Base-by-base conservation (phyloP, 441 rosid species). In the Arabidopsis hybrid region DNA sequence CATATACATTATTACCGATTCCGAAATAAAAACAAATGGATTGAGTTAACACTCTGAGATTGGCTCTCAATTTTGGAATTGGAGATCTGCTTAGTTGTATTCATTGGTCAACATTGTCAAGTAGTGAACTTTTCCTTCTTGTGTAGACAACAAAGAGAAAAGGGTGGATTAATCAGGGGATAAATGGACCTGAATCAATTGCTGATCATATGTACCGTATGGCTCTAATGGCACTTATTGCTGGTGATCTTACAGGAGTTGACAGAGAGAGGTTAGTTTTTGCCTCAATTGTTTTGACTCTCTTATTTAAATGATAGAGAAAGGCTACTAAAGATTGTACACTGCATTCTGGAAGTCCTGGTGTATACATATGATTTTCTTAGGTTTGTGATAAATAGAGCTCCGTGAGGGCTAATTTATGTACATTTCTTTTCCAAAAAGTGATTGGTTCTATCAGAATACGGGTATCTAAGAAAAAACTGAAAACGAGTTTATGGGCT, bases 121-220 rank as follows among this genome's bases (percentile, higher is more conserved):
- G 46, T n/a, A 47, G 61, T 43, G 60, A 67, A 47, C 4, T 34
- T 12, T 46, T 32, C 60, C 7, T 7, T n/a, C 4, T 51, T 58
- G 45, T 59, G 60, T 67, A 89, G 93, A 85, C 88, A 8, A 89
- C 93, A 4, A 89, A 89, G 76, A 89, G 93, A 70, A 84, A 87
- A 73, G 91, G 91, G 47, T 89, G 93, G 93, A 79, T 89, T 49
- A 87, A 87, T 77, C 88, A 89, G 64, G 93, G 89, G 68, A 89
- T 89, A 36, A 76, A 81, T 52, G 85, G 86, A 71, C 82, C 94
- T 61, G 90, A 89, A 68, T 87, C 94, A 3, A 85, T 89, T 75
- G 91, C 94, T 52, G 91, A 87, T 75, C 94, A 89, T 40, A 89
- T 89, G 91, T 89, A 87, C 73, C 87, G 89, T 63, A 89, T 87